phyloP scores from a whole-genome alignment of 768 basidiomycete genomes.

The Pulveroboletus sp. region DNA sequence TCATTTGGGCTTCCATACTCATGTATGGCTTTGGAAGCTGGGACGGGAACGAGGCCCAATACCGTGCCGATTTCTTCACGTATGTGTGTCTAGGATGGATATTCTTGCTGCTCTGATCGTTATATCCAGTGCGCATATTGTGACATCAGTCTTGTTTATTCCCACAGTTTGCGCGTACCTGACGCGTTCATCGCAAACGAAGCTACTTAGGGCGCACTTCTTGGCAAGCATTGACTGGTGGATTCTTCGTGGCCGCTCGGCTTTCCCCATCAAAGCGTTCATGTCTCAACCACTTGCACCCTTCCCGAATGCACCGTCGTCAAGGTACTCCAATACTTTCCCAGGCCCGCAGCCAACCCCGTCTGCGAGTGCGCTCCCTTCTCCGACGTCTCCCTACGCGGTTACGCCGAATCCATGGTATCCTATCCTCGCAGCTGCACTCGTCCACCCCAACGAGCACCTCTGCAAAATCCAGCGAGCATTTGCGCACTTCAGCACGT shows the following conservation, averaged over 20 bases:
- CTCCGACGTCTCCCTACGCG: conserved; percentile 32
- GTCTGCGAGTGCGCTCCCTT: conserved; percentile 24
- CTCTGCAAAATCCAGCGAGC: conserved; percentile 46
- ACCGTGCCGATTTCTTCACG: conserved; percentile 66
- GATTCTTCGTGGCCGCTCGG: conserved; percentile 51
- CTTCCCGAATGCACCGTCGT: conserved; percentile 13
- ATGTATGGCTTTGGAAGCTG: conserved; percentile 61
- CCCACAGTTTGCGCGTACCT: conserved; percentile 44
- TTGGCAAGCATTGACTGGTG: conserved; percentile 47
- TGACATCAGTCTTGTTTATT: conserved; percentile 63
- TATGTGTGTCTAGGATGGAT: conserved; percentile 31
- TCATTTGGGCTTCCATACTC: conserved; percentile 52
- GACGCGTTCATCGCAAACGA: conserved; percentile 52
- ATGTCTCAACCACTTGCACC: conserved; percentile 31
- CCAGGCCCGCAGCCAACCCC: conserved; percentile 21
- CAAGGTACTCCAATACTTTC: conserved; percentile 22
- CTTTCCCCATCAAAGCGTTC: conserved; percentile 48
- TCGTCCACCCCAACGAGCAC: conserved; percentile 59
- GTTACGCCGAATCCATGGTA: conserved; percentile 55
- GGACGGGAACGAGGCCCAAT: conserved; percentile 32
- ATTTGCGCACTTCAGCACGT: conserved; percentile 39
- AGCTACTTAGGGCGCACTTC: conserved; percentile 59
- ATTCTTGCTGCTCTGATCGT: conserved; percentile 2
- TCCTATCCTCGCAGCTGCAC: conserved; percentile 45
- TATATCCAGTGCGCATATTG: conserved; percentile 55